Evolutionary conservation across 2,329 filamentous ascomycete genomes (phyloP).

Genomic region (Scorias spongiosa): DNA sequence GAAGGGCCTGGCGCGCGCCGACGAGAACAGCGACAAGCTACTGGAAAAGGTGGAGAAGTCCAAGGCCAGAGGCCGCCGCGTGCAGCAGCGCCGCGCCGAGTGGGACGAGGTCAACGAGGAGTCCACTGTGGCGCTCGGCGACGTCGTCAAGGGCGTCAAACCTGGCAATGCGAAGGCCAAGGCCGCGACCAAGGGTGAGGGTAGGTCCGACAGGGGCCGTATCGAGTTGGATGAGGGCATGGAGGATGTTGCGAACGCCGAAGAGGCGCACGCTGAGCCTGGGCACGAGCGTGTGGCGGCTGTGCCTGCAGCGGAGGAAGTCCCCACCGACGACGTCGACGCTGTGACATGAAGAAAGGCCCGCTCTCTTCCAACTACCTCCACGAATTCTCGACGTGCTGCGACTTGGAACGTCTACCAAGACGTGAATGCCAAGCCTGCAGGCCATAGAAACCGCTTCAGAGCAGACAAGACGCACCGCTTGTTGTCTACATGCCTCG

Average conservation of each 20-base stretch:
- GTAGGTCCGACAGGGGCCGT: too few relatives aligned
- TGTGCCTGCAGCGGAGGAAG: background rate
- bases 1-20: conserved; percentile 40
- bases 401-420: too few relatives aligned
- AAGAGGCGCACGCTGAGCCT: background rate
- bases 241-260: background rate
- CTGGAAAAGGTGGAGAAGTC: conserved; percentile 42
- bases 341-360: background rate
- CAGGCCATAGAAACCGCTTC: too few relatives aligned
- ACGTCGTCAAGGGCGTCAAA: too few relatives aligned
- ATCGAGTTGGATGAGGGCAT: background rate
- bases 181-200: too few relatives aligned
- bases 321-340: background rate
- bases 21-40: conserved; percentile 37
- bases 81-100: conserved; percentile 17
- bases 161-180: too few relatives aligned
- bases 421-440: too few relatives aligned
- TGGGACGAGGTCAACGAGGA: conserved; percentile 22
- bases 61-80: conserved; percentile 29
- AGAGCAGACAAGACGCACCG: too few relatives aligned
- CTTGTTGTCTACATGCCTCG: too few relatives aligned
- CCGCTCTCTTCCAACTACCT: too few relatives aligned
- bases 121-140: background rate
- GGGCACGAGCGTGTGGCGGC: background rate
- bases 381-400: too few relatives aligned